Base-by-base conservation (phyloP, 1,284 basidiomycete species). In the Ustilago curta region DNA sequence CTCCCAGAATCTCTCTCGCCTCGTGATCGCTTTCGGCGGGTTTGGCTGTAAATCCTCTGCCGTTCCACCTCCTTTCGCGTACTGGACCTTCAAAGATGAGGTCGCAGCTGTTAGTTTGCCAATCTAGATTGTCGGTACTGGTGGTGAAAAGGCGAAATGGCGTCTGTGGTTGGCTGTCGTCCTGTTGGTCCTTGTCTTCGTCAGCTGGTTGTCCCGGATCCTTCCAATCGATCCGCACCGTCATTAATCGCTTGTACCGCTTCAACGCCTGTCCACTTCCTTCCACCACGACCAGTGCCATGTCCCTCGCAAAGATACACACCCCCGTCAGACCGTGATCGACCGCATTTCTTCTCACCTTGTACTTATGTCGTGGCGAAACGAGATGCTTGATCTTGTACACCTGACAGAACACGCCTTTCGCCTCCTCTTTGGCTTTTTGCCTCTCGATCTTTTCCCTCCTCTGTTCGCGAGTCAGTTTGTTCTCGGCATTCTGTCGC, bases 281-380 rank as follows among this genome's bases (percentile, higher is more conserved):
- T 85, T 99, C 97, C 56, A 97, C 93, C 70, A 97, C 91, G 31
- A 99, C 91, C 85, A 99, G 88, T 71, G 90, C 91, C 88, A 97
- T 97, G 31, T 88, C 86, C 0, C 93, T 92, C 82, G 95, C 91
- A 88, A 94, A 95, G 78, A 98, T 91, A 79, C 91, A 92, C 23
- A 96, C 87, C 4, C 97, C 96, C 0, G 93, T 92, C 18, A 99
- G 88, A 66, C 90, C 91, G 83, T 91, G 88, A 85, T 98, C 94
- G 83, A 96, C 91, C 2, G 96, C 96, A 81, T 98, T 99, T 88
- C 93, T 93, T 68, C 93, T 90, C 43, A 98, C 93, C 87, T 99
- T 99, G 89, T 95, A 97, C 72, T 92, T 91, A 82, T 99, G 97
- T 16, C 93, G 89, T 0, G 92, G 93, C 84, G 97, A 94, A n/a